Conservation (phyloP, 345 rosid genomes). For the Rhodamnia argentea region DNA sequence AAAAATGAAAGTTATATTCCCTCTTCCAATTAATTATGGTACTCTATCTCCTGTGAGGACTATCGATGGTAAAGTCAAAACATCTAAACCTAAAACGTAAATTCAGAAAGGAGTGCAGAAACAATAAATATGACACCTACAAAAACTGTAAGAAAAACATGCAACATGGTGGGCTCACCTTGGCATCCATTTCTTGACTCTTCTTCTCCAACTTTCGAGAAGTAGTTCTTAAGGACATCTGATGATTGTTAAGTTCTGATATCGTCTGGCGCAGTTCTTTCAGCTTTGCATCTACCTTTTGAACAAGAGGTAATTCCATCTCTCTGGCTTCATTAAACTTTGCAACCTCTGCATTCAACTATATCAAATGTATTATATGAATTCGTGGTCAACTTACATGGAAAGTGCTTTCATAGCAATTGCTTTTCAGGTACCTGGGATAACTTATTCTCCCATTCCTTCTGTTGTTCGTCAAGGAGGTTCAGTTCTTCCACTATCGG, state of each 20-base stretch:
- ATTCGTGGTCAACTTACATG: background rate
- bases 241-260: conserved; percentile 62
- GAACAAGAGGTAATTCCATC: conserved; percentile 61
- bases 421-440: conserved; percentile 36
- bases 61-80: background rate
- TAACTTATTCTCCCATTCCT: conserved; percentile 53
- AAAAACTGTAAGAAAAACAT: background rate
- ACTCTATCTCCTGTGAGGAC: background rate
- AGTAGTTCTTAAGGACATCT: conserved; percentile 50
- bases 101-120: background rate
- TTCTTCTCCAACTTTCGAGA: conserved; percentile 55
- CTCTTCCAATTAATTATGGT: background rate
- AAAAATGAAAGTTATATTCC: background rate
- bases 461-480: conserved; percentile 56
- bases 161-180: conserved; percentile 23
- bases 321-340: conserved; percentile 55
- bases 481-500: conserved; percentile 48
- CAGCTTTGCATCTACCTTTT: conserved; percentile 49
- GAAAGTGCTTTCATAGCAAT: background rate
- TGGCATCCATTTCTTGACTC: conserved; percentile 44
- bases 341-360: conserved; percentile 72
- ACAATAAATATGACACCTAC: background rate
- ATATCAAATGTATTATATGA: conserved; percentile 7
- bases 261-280: conserved; percentile 57
- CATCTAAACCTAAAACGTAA: background rate